phyloP scores from a whole-genome alignment of 2,329 filamentous ascomycete genomes.

The Cryoendolithus antarcticus region DNA sequence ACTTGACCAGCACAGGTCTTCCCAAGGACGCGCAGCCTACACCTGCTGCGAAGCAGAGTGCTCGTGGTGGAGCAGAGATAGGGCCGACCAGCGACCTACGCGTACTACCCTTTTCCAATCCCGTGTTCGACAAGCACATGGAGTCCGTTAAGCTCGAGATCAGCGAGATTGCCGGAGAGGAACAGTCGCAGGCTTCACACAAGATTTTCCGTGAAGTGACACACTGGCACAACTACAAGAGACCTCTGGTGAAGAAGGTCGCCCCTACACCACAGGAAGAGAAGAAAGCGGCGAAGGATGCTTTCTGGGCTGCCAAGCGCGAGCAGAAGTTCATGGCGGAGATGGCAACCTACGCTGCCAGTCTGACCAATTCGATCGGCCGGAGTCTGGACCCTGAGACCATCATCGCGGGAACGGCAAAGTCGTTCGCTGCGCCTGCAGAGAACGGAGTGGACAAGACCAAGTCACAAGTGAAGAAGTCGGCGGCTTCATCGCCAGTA shows the following conservation, averaged over 20 bases:
- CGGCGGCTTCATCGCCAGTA: slow-evolving; percentile 13
- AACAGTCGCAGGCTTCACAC: slow-evolving; percentile 22
- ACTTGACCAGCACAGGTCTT: slow-evolving; percentile 2
- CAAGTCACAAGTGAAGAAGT: slow-evolving; percentile 7
- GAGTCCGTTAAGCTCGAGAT: slow-evolving; percentile 29
- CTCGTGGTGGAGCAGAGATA: not conserved
- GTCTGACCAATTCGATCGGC: slow-evolving; percentile 52
- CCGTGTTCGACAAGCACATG: slow-evolving; percentile 36
- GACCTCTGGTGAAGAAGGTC: slow-evolving; percentile 32
- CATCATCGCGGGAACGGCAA: slow-evolving; percentile 36
- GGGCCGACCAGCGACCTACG: slow-evolving; percentile 7
- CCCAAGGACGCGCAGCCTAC: slow-evolving; percentile 1
- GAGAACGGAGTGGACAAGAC: slow-evolving; percentile 1
- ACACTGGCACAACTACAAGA: slow-evolving; percentile 53
- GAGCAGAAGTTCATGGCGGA: slow-evolving; percentile 57
- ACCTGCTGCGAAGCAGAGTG: slow-evolving; percentile 1
- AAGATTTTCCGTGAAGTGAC: slow-evolving; percentile 36
- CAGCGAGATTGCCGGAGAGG: slow-evolving; percentile 22
- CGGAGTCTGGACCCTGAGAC: slow-evolving; percentile 53
- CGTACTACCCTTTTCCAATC: slow-evolving; percentile 37
- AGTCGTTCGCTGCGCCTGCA: not conserved
- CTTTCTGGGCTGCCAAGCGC: slow-evolving; percentile 30
- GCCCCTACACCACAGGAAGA: slow-evolving; percentile 12
- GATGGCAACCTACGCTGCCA: slow-evolving; percentile 56
- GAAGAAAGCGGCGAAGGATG: slow-evolving; percentile 19